Conservation (phyloP, 345 rosid genomes). For the Moricandia arvensis region DNA sequence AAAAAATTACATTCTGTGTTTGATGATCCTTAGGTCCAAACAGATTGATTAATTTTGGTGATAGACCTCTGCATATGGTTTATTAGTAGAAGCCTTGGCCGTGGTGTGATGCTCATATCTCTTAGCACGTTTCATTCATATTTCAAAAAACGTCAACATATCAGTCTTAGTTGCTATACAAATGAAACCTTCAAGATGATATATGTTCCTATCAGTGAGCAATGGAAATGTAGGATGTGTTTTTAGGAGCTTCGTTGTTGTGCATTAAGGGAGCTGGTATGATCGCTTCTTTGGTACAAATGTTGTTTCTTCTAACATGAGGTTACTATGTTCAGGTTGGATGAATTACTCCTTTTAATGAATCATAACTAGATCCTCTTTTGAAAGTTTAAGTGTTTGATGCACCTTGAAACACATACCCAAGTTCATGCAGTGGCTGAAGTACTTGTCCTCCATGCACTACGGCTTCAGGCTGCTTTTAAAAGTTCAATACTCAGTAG, state of each 20-base stretch:
- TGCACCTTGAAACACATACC: constrained; percentile 73
- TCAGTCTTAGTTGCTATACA: too few relatives aligned
- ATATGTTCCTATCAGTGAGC: too few relatives aligned
- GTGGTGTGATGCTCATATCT: too few relatives aligned
- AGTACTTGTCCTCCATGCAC: constrained; percentile 76
- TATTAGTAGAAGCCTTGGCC: too few relatives aligned
- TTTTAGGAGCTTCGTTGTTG: constrained; percentile 87
- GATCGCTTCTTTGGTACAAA: constrained; percentile 79
- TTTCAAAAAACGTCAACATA: too few relatives aligned
- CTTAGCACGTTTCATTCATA: too few relatives aligned
- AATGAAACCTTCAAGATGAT: too few relatives aligned
- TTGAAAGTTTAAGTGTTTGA: neutral
- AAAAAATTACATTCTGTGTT: too few relatives aligned
- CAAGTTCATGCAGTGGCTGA: constrained; percentile 70
- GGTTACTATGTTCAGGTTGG: constrained; percentile 98
- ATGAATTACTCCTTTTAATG: constrained; percentile 44
- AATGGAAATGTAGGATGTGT: too few relatives aligned
- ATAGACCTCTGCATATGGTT: too few relatives aligned
- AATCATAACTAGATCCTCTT: neutral
- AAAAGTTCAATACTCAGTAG: constrained; percentile 79
- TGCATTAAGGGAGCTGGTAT: constrained; percentile 88
- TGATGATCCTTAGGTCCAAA: too few relatives aligned
- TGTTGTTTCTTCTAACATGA: constrained; percentile 91
- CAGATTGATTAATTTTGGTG: too few relatives aligned
- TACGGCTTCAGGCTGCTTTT: constrained; percentile 84